phyloP scores from a whole-genome alignment of 345 rosid species.

The Melaleuca alternifolia region DNA sequence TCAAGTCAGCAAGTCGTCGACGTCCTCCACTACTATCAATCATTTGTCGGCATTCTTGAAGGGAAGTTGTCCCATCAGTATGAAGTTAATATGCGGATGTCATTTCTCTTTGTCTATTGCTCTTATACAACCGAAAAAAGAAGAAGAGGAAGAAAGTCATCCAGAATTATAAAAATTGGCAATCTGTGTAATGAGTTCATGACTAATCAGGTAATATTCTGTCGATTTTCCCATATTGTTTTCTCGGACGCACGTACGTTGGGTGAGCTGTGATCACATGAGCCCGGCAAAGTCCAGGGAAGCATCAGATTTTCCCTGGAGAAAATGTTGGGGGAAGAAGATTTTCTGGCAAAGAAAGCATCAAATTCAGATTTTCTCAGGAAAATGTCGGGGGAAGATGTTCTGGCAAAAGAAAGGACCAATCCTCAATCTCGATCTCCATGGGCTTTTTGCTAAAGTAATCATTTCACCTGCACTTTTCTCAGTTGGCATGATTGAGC shows the following conservation, averaged over 20 bases:
- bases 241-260: background rate
- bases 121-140: background rate
- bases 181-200: too few relatives aligned
- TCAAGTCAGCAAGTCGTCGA: too few relatives aligned
- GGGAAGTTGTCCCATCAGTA: background rate
- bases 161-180: background rate
- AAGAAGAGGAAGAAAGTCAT: rapidly evolving
- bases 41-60: background rate
- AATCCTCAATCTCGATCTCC: background rate
- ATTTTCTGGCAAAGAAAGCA: background rate
- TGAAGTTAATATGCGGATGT: rapidly evolving
- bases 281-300: background rate
- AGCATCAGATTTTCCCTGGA: background rate
- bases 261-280: background rate
- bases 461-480: background rate
- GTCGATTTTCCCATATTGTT: too few relatives aligned
- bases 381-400: background rate
- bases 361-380: background rate
- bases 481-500: background rate
- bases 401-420: background rate
- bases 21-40: background rate
- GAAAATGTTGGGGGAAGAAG: background rate
- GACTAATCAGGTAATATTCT: too few relatives aligned
- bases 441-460: background rate
- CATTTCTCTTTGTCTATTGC: background rate